phyloP scores from a whole-genome alignment of 306 rosid genomes.

The Fagus sylvatica region DNA sequence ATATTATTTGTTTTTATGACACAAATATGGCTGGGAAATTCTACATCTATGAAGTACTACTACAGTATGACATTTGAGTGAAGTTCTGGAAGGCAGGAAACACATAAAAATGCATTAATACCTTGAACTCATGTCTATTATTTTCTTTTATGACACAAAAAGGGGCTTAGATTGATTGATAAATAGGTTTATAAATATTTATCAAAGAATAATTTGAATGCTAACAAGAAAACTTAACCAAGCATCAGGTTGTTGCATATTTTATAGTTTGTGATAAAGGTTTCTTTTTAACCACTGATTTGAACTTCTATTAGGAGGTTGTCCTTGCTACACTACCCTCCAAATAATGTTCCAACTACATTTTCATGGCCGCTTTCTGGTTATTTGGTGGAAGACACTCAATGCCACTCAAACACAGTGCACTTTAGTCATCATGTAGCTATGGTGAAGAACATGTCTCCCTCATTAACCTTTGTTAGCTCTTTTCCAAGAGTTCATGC shows the following conservation, averaged over 20 bases:
- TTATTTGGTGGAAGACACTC: slow-evolving; percentile 35
- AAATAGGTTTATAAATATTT: background rate
- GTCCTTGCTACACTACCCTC: slow-evolving; percentile 32
- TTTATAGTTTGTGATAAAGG: slow-evolving; percentile 6
- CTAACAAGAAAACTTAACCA: background rate
- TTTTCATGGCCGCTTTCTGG: slow-evolving; percentile 32
- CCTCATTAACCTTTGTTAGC: slow-evolving; percentile 26
- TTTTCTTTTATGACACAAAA: background rate
- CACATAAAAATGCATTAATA: background rate
- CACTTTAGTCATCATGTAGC: slow-evolving; percentile 34
- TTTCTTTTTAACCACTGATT: slow-evolving; percentile 9
- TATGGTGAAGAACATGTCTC: slow-evolving; percentile 24
- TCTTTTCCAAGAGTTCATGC: slow-evolving; percentile 36
- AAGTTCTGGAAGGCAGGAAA: background rate
- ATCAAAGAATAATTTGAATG: background rate
- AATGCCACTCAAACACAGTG: slow-evolving; percentile 17
- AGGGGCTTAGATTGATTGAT: background rate
- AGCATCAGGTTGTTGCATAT: slow-evolving; percentile 1
- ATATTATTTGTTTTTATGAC: no score
- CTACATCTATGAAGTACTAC: background rate
- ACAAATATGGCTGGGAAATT: background rate
- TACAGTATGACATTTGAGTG: background rate
- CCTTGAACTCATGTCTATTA: background rate
- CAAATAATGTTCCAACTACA: slow-evolving; percentile 29
- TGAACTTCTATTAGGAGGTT: slow-evolving; percentile 47